Evolutionary conservation across 108 stramenopile species (phyloP).

Genomic region (Fistulifera pelliculosa): DNA sequence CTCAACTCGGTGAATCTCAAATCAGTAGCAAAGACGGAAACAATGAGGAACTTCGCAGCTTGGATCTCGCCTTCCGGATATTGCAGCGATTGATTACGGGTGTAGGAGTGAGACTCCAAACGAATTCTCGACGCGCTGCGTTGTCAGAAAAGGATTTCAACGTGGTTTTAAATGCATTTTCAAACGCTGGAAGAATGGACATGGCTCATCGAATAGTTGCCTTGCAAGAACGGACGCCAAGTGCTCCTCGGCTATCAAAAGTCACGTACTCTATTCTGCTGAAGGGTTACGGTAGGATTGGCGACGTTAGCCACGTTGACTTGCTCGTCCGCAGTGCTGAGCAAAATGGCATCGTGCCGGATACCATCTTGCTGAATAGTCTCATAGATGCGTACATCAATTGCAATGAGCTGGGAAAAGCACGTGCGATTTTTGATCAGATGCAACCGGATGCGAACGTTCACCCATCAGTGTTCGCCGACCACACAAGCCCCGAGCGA

Average conservation of each 20-base stretch:
- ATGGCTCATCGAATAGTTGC: slow-evolving; percentile 64
- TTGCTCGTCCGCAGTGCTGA: slow-evolving; percentile 38
- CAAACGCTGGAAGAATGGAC: slow-evolving; percentile 41
- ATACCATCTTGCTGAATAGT: slow-evolving; percentile 60
- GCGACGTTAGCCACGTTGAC: slow-evolving; percentile 53
- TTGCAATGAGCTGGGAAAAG: slow-evolving; percentile 48
- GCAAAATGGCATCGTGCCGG: slow-evolving; percentile 20
- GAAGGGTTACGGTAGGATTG: slow-evolving; percentile 57
- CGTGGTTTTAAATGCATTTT: slow-evolving; percentile 61
- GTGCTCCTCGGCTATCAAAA: slow-evolving; percentile 56
- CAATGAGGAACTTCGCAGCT: too few species aligned
- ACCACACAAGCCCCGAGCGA: slow-evolving; percentile 22
- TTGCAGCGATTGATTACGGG: slow-evolving; percentile 62
- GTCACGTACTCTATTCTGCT: slow-evolving; percentile 71
- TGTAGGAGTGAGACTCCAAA: slow-evolving; percentile 34
- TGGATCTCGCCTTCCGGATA: slow-evolving; percentile 52
- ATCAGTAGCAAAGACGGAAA: too few species aligned
- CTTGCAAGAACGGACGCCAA: slow-evolving; percentile 49
- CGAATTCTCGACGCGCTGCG: background rate
- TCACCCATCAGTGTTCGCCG: slow-evolving; percentile 1
- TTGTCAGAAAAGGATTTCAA: slow-evolving; percentile 71
- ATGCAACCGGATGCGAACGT: slow-evolving; percentile 15
- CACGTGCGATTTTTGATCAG: slow-evolving; percentile 33
- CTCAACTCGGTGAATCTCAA: slow-evolving; percentile 20
- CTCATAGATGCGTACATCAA: slow-evolving; percentile 75